Percentiles rank a stretch among this genome's conserved stretches.
phyloP scores from a whole-genome alignment of 306 rosid genomes.

The Castanea sativa region DNA sequence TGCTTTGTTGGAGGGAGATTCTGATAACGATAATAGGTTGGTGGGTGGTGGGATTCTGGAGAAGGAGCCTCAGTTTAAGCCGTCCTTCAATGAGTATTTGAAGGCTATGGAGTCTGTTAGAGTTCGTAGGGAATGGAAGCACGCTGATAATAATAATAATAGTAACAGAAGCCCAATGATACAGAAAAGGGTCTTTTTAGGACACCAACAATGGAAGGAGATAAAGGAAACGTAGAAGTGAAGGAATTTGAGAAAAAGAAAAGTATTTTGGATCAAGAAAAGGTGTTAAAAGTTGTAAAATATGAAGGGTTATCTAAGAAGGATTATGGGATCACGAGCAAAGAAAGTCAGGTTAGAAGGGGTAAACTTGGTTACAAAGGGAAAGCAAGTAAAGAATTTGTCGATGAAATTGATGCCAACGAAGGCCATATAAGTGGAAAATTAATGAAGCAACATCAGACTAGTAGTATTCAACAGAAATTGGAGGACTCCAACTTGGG shows the following conservation, averaged over 20 bases:
- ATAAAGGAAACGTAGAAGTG: slow-evolving; percentile 15
- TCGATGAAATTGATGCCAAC: slow-evolving; percentile 28
- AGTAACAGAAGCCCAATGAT: slow-evolving; percentile 20
- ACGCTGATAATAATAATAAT: not conserved
- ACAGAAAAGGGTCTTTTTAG: slow-evolving; percentile 25
- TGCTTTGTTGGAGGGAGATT: slow-evolving; percentile 44
- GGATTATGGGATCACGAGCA: slow-evolving; percentile 1
- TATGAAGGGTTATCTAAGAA: slow-evolving; percentile 15
- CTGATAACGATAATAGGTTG: slow-evolving; percentile 30
- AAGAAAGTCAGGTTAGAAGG: slow-evolving; percentile 10
- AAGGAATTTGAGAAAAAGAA: slow-evolving; percentile 15
- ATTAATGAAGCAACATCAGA: slow-evolving; percentile 28
- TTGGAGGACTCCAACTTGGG: slow-evolving; percentile 16
- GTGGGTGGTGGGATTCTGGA: slow-evolving; percentile 33
- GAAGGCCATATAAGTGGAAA: slow-evolving; percentile 21
- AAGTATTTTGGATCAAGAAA: slow-evolving; percentile 15
- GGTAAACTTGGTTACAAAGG: slow-evolving; percentile 16
- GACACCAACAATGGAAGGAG: slow-evolving; percentile 21
- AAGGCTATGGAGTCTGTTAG: slow-evolving; percentile 72
- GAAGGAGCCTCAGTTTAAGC: slow-evolving; percentile 66
- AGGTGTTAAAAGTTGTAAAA: slow-evolving; percentile 18
- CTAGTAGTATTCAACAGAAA: slow-evolving; percentile 25
- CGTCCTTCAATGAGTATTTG: slow-evolving; percentile 76
- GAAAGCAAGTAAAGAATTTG: slow-evolving; percentile 19
- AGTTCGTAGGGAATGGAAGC: slow-evolving; percentile 35